A percentile compares a stretch with the other conserved stretches of the same genome.
Conservation (phyloP, 2,329 filamentous ascomycete species). For the Lecanosticta acicola region DNA sequence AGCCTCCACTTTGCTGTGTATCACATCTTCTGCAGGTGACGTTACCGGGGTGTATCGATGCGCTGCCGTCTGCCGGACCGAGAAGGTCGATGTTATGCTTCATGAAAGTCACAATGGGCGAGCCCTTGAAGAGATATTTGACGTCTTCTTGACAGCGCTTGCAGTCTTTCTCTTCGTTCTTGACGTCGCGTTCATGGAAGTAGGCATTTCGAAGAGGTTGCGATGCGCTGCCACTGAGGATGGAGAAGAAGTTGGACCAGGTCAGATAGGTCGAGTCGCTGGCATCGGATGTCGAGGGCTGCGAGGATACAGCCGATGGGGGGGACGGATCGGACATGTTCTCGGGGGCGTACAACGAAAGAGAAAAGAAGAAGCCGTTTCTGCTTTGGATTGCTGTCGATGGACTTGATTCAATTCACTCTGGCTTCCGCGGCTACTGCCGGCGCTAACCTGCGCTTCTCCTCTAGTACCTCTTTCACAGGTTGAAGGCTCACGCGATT, state of each 20-base stretch:
- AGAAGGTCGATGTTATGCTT: constrained; percentile 72
- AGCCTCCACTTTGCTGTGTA: constrained; percentile 67
- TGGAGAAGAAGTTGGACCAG: constrained; percentile 82
- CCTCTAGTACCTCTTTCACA: too few relatives aligned
- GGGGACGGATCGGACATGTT: constrained; percentile 13
- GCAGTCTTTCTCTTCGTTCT: constrained; percentile 73
- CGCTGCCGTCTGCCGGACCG: constrained; percentile 47
- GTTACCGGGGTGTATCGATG: constrained; percentile 65
- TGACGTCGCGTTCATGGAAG: constrained; percentile 67
- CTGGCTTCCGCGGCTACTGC: too few relatives aligned
- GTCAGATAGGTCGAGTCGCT: constrained; percentile 40
- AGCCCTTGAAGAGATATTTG: constrained; percentile 78
- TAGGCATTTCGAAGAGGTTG: constrained; percentile 66
- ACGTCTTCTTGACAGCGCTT: constrained; percentile 72
- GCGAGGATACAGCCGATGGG: constrained; percentile 1
- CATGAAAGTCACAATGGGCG: constrained; percentile 81
- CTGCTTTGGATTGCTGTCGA: too few relatives aligned
- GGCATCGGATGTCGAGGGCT: constrained; percentile 5
- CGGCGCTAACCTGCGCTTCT: too few relatives aligned
- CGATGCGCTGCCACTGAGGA: constrained; percentile 68
- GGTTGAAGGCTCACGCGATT: too few relatives aligned
- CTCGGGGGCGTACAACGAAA: too few relatives aligned
- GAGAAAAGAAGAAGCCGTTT: too few relatives aligned
- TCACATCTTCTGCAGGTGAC: constrained; percentile 77
- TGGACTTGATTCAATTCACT: too few relatives aligned